A percentile compares a stretch with the other conserved stretches of the same genome.
phyloP scores from a whole-genome alignment of 2,329 filamentous ascomycete species.

The Cladosporium sp. region DNA sequence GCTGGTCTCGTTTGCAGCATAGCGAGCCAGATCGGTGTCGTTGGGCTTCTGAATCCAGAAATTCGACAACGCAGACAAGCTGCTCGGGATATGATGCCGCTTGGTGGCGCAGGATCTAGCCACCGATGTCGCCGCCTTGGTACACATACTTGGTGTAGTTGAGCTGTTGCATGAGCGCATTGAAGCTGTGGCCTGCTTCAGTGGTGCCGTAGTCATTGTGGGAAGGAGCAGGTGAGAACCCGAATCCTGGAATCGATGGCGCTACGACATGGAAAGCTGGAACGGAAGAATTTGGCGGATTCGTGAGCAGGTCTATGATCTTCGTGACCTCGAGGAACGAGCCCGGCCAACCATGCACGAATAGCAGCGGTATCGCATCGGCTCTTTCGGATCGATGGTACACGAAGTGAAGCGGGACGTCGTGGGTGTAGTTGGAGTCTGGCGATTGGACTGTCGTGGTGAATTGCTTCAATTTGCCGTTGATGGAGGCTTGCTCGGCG shows the following conservation, averaged over 20 bases:
- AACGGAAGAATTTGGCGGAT: constrained; percentile 43
- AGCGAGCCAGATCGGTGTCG: not conserved
- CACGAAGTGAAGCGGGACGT: constrained; percentile 60
- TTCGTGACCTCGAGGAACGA: constrained; percentile 62
- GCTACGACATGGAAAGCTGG: constrained; percentile 66
- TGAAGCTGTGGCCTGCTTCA: constrained; percentile 62
- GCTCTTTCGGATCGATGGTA: constrained; percentile 57
- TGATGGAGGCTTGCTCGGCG: constrained; percentile 58
- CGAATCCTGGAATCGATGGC: constrained; percentile 66
- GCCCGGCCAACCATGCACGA: constrained; percentile 66
- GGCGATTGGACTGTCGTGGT: constrained; percentile 47
- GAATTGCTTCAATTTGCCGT: constrained; percentile 63
- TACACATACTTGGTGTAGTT: constrained; percentile 61
- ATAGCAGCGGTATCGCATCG: constrained; percentile 62
- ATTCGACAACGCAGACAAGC: constrained; percentile 2
- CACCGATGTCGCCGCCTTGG: constrained; percentile 58
- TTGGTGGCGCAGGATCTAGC: not conserved
- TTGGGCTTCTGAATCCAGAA: constrained; percentile 6
- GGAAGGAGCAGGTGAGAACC: constrained; percentile 35
- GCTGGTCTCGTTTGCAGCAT: not conserved
- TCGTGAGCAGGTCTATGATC: constrained; percentile 56
- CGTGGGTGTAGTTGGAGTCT: not conserved
- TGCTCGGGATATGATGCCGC: not conserved
- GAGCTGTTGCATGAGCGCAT: constrained; percentile 66
- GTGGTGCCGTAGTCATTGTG: constrained; percentile 57